A percentile compares a stretch with the other conserved stretches of the same genome.
These are phyloP conservation scores for Cryptococcus sp. DNA, from an alignment of 1,284 basidiomycete species.

Conservation along the genomic window DNA sequence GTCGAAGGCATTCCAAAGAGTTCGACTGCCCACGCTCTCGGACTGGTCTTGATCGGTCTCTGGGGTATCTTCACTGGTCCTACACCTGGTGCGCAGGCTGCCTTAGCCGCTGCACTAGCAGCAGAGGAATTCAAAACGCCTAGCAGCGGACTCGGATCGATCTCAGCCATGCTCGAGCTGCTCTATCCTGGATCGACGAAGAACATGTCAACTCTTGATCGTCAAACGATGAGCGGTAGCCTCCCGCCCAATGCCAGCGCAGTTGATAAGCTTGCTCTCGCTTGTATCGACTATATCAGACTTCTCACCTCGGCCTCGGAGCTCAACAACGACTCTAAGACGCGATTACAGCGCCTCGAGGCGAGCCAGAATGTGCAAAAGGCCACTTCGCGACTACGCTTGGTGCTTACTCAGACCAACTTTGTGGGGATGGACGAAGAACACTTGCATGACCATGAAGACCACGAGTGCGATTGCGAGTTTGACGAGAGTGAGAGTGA, in stretches of 20 bases:
- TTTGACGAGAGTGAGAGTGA: constrained; percentile 5
- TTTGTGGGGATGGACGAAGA: constrained; percentile 37
- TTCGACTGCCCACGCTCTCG: constrained; percentile 45
- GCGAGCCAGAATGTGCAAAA: constrained; percentile 35
- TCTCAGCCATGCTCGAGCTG: constrained; percentile 46
- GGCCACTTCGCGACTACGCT: constrained; percentile 37
- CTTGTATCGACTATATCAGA: constrained; percentile 49
- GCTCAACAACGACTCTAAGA: constrained; percentile 7
- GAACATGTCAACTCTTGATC: not conserved
- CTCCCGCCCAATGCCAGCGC: constrained; percentile 37
- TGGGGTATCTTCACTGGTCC: constrained; percentile 50
- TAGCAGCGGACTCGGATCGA: constrained; percentile 30
- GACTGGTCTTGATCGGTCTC: constrained; percentile 51
- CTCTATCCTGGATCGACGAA: constrained; percentile 41
- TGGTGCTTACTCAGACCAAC: constrained; percentile 43
- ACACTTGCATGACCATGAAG: constrained; percentile 6
- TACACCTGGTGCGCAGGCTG: constrained; percentile 35
- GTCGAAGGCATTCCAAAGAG: constrained; percentile 40
- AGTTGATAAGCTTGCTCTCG: constrained; percentile 48
- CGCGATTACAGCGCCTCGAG: constrained; percentile 27
- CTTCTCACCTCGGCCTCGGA: constrained; percentile 37
- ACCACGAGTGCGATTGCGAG: constrained; percentile 6
- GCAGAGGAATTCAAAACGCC: constrained; percentile 45
- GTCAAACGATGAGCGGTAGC: not conserved
- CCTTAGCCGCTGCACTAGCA: constrained; percentile 47